Evolutionary conservation across 306 rosid species (phyloP), one percentile per base, ranked within the genome.

Genomic region (Prunus mira): DNA sequence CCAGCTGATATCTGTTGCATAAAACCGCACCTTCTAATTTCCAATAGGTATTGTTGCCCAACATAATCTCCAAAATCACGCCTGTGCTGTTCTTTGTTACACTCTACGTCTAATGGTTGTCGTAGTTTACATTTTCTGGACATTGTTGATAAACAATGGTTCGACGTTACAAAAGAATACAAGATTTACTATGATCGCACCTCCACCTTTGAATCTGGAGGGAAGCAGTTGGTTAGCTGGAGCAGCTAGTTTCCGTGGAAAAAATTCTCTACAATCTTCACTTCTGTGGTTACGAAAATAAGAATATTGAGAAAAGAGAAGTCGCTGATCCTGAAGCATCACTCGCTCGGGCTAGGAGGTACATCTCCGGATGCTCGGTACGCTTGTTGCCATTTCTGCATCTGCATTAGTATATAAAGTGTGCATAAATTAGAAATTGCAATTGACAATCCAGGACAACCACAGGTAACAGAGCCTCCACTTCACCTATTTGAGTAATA

Each of bases 361-460:
- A 82, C 93, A 15, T 89, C 96, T 43, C 81, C 52, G 22, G 97
- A 79, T 46, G 78, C 58, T 4, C 84, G 98, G 63, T 90, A 96
- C 28, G 98, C 93, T 76, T 88, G 99, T 81, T 92, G 99, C 77
- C 99, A 92, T 85, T 91, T 91, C 75, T 87, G 92, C 71, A 91
- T 84, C 99, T 92, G 96, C 85, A 82, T 49, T 79, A 49, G 65
- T 80, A 78, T 72, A 64, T 76, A 51, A 82, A 84, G 63, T 54
- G 34, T 4, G 75, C 82, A 72, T 73, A 34, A 25, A 65, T 28
- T 74, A 24, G 17, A 55, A 34, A 30, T 30, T 47, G 14, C 22
- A 45, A 43, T 32, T 4, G 43, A 32, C 41, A 34, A 43, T 61
- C 22, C 22, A 64, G 20, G 24, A 45, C 63, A n/a, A n/a, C 58